Evolutionary conservation across 352 stramenopile species (phyloP).

Genomic region (Hyaloperonospora arabidopsidis): DNA sequence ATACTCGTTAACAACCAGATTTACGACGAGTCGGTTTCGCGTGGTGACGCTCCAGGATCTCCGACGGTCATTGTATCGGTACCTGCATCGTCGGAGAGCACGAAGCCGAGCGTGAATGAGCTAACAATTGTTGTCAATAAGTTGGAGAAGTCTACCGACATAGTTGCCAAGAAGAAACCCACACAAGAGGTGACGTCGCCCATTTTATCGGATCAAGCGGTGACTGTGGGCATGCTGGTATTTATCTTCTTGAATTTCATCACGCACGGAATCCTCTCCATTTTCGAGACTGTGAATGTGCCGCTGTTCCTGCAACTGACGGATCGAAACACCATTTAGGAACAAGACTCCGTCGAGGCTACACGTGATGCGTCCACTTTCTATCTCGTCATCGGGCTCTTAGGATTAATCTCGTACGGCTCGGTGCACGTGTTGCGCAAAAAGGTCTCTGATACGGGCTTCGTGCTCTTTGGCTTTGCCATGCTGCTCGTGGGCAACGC

Average conservation of each 20-base stretch:
- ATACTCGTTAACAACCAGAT: slow-evolving; percentile 39
- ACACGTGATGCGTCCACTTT: slow-evolving; percentile 48
- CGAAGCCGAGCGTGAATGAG: slow-evolving; percentile 2
- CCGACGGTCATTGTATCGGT: slow-evolving; percentile 1
- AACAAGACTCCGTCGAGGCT: slow-evolving; percentile 20
- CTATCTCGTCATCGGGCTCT: slow-evolving; percentile 64
- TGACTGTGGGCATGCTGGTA: slow-evolving; percentile 36
- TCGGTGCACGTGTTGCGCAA: slow-evolving; percentile 63
- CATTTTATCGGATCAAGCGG: slow-evolving; percentile 28
- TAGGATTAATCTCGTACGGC: slow-evolving; percentile 62
- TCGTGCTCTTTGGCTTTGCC: slow-evolving; percentile 51
- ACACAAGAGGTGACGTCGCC: background rate
- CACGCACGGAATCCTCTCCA: slow-evolving; percentile 48
- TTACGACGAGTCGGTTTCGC: slow-evolving; percentile 41
- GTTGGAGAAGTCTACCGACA: background rate
- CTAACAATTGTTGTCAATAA: slow-evolving; percentile 7
- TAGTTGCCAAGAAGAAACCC: background rate
- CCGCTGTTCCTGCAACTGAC: slow-evolving; percentile 44
- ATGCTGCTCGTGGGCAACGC: slow-evolving; percentile 53
- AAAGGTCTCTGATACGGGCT: slow-evolving; percentile 46
- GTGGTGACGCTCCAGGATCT: slow-evolving; percentile 31
- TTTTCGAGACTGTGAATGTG: slow-evolving; percentile 71
- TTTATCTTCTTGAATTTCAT: slow-evolving; percentile 71
- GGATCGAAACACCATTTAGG: slow-evolving; percentile 22
- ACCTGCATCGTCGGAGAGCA: background rate